Evolutionary conservation across 2,329 filamentous ascomycete species (phyloP), one percentile per base, ranked within the genome.

Genomic region (Ophidiomyces ophidiicola): DNA sequence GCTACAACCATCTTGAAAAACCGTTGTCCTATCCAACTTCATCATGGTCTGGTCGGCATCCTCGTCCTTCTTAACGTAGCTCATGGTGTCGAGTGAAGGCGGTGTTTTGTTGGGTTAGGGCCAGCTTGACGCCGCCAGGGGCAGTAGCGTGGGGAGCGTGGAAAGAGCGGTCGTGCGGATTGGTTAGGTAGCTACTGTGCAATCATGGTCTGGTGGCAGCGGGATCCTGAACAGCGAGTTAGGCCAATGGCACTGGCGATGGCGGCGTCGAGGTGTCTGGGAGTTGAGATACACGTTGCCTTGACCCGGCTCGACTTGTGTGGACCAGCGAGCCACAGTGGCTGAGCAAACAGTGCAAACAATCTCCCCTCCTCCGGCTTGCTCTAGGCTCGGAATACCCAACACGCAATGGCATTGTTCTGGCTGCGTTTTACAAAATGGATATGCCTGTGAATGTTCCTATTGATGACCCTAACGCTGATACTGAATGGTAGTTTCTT

Each of bases 41-140:
- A 96, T 82, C 70, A 96, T 75, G 59, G 82, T 80, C 61, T 80
- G 76, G 61, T 94, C 88, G 59, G 80, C 84, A 71, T 98, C 90
- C 74, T 96, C 90, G 66, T 98, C 88, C 73, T 94, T 96, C 71
- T 98, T 98, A 71, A 88, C 80, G 76, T 90, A 93, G 68, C 82
- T 90, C 87, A 94, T 94, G 17, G 45, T 62, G 60, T 46, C 47
- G 46, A 28, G 14, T 11, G 14, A 29, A 8, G 17, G 18, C 23
- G 26, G 38, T 31, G 38, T 24, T 35, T 18, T 29, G 20, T 20
- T 26, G 29, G 35, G 25, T 30, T 10, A 12, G 17, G 24, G 26
- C 26, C 25, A 37, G 29, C 29, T 29, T 38, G 35, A 38, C 24
- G 39, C 35, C 40, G 17, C 34, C 29, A 23, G 30, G 32, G 32